Base-by-base conservation (phyloP, 495 filamentous ascomycete genomes). In the Copromyces sp. region DNA sequence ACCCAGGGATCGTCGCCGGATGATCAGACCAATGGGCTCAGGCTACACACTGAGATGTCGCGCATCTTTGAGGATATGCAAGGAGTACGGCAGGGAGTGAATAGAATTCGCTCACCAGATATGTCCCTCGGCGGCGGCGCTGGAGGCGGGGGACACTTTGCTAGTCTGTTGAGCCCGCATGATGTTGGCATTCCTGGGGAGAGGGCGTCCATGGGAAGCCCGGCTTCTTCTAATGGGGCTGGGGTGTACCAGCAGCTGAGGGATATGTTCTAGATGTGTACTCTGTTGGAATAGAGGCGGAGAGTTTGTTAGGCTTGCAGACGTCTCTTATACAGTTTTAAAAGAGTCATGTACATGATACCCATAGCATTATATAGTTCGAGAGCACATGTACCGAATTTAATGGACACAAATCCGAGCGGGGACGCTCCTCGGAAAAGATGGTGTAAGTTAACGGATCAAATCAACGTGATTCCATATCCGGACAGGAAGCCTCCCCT, bases 31-130 rank as follows among this genome's bases (percentile, higher is more conserved):
- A 84, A 83, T 61, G 84, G 83, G 0, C 47, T 80, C 24, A 75
- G 79, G 70, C 78, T 86, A 70, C 83, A 84, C 68, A 83, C 73
- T 39, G 84, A 86, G 74, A 84, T 86, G 81, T 80, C 77, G 39
- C 74, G 81, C 8, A 82, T 86, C 47, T 86, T 81, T 70, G 84
- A 86, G 73, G 16, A 61, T 61, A 32, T 32, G 53, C 53, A 61
- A 32, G 29, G 53, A 20, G 81, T 79, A 14, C 79, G 81, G 68
- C 72, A 77, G 73, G 78, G 76, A 17, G 78, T 77, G 40, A 78
- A 73, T n/a, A 70, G n/a, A 16, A 75, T 74, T 68, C 72, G 39
- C 12, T 37, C 68, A 73, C 39, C 68, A 16, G 39, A 70, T 9
- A 9, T 61, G 17, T 32, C 68, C 39, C 17, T 32, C 9, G 39